phyloP scores from a whole-genome alignment of 331 rosid species.

The Acacia pycnantha region DNA sequence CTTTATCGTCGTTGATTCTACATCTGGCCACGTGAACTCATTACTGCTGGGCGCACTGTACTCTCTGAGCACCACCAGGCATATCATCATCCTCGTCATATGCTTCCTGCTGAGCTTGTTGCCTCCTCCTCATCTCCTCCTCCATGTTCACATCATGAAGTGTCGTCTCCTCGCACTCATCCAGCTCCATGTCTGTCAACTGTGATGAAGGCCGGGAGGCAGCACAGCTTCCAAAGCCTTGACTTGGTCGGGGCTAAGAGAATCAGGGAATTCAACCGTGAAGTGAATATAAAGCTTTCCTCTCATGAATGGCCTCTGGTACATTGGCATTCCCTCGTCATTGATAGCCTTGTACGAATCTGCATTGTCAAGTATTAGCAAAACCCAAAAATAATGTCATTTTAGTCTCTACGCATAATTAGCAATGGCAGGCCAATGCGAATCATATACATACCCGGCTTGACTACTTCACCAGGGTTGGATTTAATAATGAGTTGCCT shows the following conservation, averaged over 20 bases:
- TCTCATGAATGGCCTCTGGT: slow-evolving; percentile 91
- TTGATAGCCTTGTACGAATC: slow-evolving; percentile 83
- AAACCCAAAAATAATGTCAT: neutral
- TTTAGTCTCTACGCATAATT: neutral
- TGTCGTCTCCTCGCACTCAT: slow-evolving; percentile 94
- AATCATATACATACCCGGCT: slow-evolving; percentile 56
- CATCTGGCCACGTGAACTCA: neutral
- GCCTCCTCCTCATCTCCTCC: slow-evolving; percentile 83
- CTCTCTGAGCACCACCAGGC: slow-evolving; percentile 94
- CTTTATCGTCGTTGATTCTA: slow-evolving; percentile 14
- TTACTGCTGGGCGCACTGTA: slow-evolving; percentile 95
- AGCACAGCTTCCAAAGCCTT: slow-evolving; percentile 60
- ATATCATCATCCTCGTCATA: slow-evolving; percentile 83
- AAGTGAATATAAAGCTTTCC: slow-evolving; percentile 93
- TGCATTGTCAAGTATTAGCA: slow-evolving; percentile 21
- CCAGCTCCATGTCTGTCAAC: slow-evolving; percentile 83
- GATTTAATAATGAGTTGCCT: slow-evolving; percentile 86
- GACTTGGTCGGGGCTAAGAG: slow-evolving; percentile 57
- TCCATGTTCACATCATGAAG: slow-evolving; percentile 84
- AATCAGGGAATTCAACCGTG: slow-evolving; percentile 82
- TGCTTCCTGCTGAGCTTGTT: slow-evolving; percentile 69
- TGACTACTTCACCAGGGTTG: slow-evolving; percentile 81
- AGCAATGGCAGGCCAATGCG: neutral
- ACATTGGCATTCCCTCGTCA: slow-evolving; percentile 93
- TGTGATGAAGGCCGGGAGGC: slow-evolving; percentile 59